Conservation (phyloP, 331 rosid species). For the Arachis monticola region DNA sequence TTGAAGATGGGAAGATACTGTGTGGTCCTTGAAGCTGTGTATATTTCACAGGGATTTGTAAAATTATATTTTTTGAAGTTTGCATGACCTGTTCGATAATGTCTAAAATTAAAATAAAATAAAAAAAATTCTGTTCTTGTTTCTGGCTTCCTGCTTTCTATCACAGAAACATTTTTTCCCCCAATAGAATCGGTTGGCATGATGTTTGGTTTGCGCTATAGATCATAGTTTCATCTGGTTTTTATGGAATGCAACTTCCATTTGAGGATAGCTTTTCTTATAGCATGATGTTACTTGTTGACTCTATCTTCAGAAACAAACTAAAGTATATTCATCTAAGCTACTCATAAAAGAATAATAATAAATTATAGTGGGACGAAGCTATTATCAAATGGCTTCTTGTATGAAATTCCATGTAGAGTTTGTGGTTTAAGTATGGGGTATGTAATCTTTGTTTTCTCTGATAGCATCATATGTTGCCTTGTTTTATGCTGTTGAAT, state of each 20-base stretch:
- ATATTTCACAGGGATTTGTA: neutral
- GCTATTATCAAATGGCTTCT: conserved; percentile 10
- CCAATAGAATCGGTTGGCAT: neutral
- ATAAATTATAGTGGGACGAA: neutral
- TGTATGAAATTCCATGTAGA: neutral
- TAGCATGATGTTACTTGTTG: conserved; percentile 15
- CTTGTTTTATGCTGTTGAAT: neutral
- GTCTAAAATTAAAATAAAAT: too few species aligned
- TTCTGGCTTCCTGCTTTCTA: too few species aligned
- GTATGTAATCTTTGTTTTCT: conserved; percentile 16
- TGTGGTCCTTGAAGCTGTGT: neutral
- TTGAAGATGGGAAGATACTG: neutral
- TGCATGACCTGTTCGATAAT: too few species aligned
- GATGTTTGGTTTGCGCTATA: neutral
- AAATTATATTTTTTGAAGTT: too few species aligned
- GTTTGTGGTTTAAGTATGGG: neutral
- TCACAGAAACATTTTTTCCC: neutral
- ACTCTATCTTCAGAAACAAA: conserved; percentile 17
- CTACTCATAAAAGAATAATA: neutral
- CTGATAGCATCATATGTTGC: conserved; percentile 1
- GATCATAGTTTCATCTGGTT: neutral
- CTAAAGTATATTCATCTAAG: neutral
- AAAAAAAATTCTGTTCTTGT: too few species aligned
- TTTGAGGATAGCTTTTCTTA: conserved; percentile 26
- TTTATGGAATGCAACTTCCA: neutral